A percentile compares a stretch with the other conserved stretches of the same genome.
These are phyloP conservation scores for Porphyrellus sp. DNA, from an alignment of 1,284 basidiomycete genomes.

Conservation along the genomic window DNA sequence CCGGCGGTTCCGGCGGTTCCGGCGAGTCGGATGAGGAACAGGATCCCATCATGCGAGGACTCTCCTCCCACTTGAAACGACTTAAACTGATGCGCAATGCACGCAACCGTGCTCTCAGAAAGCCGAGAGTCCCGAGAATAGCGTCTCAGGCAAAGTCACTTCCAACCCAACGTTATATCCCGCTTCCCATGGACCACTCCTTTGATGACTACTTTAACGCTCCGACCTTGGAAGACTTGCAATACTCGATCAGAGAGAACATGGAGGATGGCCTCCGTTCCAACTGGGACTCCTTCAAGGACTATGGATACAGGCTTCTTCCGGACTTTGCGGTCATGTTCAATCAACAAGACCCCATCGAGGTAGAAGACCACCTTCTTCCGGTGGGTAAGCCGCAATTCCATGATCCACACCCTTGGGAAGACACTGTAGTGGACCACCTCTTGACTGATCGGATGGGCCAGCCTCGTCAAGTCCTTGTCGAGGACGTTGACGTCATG, in stretches of 20 bases:
- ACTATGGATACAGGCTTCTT: slow-evolving; percentile 9
- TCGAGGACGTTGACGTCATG: slow-evolving; percentile 3
- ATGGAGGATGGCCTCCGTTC: neutral
- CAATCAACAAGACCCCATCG: slow-evolving; percentile 4
- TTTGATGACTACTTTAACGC: slow-evolving; percentile 5
- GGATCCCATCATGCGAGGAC: neutral
- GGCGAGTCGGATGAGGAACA: neutral
- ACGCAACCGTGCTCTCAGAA: neutral
- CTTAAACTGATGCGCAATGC: neutral
- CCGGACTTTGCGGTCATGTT: slow-evolving; percentile 3
- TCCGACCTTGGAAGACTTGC: slow-evolving; percentile 4
- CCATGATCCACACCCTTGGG: neutral
- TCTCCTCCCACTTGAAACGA: neutral
- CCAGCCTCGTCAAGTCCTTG: neutral
- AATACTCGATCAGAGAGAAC: neutral
- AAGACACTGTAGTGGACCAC: slow-evolving; percentile 1
- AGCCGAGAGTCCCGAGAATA: neutral
- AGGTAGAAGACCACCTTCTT: slow-evolving; percentile 4
- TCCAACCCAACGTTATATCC: neutral
- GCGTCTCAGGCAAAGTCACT: neutral
- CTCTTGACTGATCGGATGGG: neutral
- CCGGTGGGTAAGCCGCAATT: neutral
- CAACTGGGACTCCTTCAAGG: slow-evolving; percentile 1
- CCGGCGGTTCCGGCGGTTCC: neutral
- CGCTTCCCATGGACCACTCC: neutral